These are phyloP conservation scores for Thymus mandschuricus DNA, from an alignment of 257 asterid species.

Conservation along the genomic window DNA sequence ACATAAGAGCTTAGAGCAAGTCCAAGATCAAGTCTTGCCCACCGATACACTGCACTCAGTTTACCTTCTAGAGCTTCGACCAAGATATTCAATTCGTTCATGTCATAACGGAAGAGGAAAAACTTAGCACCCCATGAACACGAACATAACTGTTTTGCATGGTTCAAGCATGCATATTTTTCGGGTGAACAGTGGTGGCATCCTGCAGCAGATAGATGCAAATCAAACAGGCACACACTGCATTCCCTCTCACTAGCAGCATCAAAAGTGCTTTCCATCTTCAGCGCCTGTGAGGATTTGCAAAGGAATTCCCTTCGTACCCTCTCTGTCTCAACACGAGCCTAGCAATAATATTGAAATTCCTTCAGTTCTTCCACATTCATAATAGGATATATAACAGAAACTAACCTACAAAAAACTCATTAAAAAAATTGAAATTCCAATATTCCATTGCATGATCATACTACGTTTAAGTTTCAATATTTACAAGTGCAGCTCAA, in stretches of 20 bases:
- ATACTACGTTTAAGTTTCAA: conserved; percentile 22
- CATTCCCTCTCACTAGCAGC: conserved; percentile 95
- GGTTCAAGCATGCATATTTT: conserved; percentile 95
- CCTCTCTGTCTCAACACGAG: conserved; percentile 86
- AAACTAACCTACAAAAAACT: conserved; percentile 1
- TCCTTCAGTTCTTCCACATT: conserved; percentile 22
- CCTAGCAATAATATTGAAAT: conserved; percentile 43
- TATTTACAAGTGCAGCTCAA: conserved; percentile 6
- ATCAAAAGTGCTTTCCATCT: conserved; percentile 96
- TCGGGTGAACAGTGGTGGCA: conserved; percentile 96
- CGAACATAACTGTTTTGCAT: conserved; percentile 88
- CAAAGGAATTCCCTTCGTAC: conserved; percentile 76
- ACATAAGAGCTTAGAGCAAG: conserved; percentile 84
- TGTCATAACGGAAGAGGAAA: conserved; percentile 88
- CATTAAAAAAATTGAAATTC: background rate
- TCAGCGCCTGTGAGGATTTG: conserved; percentile 81
- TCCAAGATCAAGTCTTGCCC: conserved; percentile 97
- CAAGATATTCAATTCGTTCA: conserved; percentile 74
- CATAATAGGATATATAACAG: conserved; percentile 7
- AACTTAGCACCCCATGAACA: conserved; percentile 97
- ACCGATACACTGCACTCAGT: conserved; percentile 90
- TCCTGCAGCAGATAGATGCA: conserved; percentile 98
- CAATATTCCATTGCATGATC: background rate
- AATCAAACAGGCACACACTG: conserved; percentile 85
- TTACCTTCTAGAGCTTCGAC: conserved; percentile 99